These are phyloP conservation scores for Penicillium occitanis DNA, from an alignment of 2,329 filamentous ascomycete species.

Conservation along the genomic window DNA sequence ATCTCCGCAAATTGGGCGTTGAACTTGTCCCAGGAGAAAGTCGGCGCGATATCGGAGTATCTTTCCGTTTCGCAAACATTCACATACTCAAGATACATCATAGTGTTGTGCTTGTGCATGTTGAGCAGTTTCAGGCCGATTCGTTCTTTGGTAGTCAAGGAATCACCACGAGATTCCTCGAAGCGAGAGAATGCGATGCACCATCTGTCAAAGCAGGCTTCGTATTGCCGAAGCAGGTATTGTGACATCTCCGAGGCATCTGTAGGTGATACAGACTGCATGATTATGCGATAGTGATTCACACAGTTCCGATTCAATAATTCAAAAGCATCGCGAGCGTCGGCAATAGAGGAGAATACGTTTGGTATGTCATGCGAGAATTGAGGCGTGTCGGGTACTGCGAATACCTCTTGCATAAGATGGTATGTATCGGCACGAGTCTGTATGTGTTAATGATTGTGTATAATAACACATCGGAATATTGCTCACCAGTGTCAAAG, in stretches of 20 bases:
- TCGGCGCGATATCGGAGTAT: conserved; percentile 1
- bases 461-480: neutral
- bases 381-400: neutral
- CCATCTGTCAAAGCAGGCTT: conserved; percentile 10
- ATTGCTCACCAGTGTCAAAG: conserved; percentile 10
- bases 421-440: conserved; percentile 13
- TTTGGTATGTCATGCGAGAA: conserved; percentile 7
- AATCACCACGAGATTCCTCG: neutral
- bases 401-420: neutral
- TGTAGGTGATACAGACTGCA: neutral
- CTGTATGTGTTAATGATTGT: neutral
- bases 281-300: conserved; percentile 9
- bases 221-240: conserved; percentile 15
- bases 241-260: neutral
- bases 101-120: conserved; percentile 1
- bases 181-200: conserved; percentile 9
- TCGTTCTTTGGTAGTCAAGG: conserved; percentile 7
- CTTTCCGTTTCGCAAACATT: neutral
- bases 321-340: conserved; percentile 14
- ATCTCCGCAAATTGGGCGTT: conserved; percentile 29
- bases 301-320: conserved; percentile 4
- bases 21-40: conserved; percentile 29
- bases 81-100: conserved; percentile 9
- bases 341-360: conserved; percentile 8
- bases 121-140: conserved; percentile 14